A percentile compares a stretch with the other conserved stretches of the same genome.
These are phyloP conservation scores for Actinomucor elegans DNA, from an alignment of 371 early-diverging fungal species.

Conservation along the genomic window DNA sequence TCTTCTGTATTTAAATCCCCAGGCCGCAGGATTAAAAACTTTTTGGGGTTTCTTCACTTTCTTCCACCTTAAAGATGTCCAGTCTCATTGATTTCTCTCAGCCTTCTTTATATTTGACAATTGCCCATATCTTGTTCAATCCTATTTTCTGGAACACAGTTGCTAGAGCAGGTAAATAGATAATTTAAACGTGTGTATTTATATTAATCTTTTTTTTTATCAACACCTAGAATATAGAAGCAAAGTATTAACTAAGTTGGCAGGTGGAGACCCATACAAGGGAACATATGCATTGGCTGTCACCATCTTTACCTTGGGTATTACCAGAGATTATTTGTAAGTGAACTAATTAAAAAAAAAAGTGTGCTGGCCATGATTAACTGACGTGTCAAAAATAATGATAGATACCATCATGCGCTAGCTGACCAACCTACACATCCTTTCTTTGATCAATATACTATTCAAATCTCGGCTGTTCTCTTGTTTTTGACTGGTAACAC, in stretches of 20 bases:
- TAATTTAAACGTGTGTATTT: not conserved
- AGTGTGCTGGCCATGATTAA: not conserved
- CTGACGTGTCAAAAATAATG: no score
- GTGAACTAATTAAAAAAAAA: constrained; percentile 4
- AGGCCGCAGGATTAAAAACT: constrained; percentile 10
- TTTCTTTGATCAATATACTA: constrained; percentile 42
- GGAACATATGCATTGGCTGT: constrained; percentile 84
- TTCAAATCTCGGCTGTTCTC: constrained; percentile 51
- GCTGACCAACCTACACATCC: constrained; percentile 63
- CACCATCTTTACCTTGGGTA: constrained; percentile 80
- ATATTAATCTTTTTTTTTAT: not conserved
- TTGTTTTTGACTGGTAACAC: constrained; percentile 68
- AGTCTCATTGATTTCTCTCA: constrained; percentile 59
- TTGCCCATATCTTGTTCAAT: constrained; percentile 81
- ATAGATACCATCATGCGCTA: constrained; percentile 68
- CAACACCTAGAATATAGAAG: constrained; percentile 66
- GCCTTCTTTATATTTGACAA: constrained; percentile 65
- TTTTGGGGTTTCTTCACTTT: constrained; percentile 4
- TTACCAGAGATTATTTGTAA: constrained; percentile 82
- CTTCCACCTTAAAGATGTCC: constrained; percentile 13
- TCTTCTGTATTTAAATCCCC: constrained; percentile 4
- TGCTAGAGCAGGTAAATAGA: constrained; percentile 68
- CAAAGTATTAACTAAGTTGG: constrained; percentile 70
- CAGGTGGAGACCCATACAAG: constrained; percentile 62
- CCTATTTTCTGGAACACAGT: constrained; percentile 91